Conservation (phyloP, 495 filamentous ascomycete species). For the Trichoderma virens region DNA sequence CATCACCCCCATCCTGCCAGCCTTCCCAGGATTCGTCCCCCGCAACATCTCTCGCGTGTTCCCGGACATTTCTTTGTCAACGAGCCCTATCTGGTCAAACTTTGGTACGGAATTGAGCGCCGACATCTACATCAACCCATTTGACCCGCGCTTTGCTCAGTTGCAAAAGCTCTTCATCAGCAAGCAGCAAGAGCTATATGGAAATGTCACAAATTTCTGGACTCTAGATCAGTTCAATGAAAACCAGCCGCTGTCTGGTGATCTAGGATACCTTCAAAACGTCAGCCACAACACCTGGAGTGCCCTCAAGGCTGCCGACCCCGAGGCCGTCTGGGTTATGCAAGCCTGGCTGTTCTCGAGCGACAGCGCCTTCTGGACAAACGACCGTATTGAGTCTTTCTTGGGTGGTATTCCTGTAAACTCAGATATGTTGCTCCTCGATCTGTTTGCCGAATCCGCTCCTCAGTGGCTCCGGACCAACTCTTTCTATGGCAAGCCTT, state of each 20-base stretch:
- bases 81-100: slow-evolving; percentile 37
- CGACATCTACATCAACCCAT: slow-evolving; percentile 44
- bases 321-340: slow-evolving; percentile 46
- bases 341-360: slow-evolving; percentile 48
- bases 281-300: slow-evolving; percentile 38
- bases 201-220: slow-evolving; percentile 43
- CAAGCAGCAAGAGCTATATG: slow-evolving; percentile 42
- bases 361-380: slow-evolving; percentile 41
- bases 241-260: slow-evolving; percentile 41
- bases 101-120: slow-evolving; percentile 39
- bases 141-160: slow-evolving; percentile 35
- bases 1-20: slow-evolving; percentile 44
- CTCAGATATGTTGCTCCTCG: slow-evolving; percentile 43
- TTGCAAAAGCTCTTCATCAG: slow-evolving; percentile 40
- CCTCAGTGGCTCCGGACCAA: slow-evolving; percentile 47
- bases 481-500: slow-evolving; percentile 46
- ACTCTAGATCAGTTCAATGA: slow-evolving; percentile 50
- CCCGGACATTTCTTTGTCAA: slow-evolving; percentile 39
- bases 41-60: slow-evolving; percentile 30
- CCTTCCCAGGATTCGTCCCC: slow-evolving; percentile 44
- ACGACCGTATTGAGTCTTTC: slow-evolving; percentile 40
- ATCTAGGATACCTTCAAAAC: slow-evolving; percentile 38
- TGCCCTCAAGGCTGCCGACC: slow-evolving; percentile 40
- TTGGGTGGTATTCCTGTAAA: slow-evolving; percentile 38
- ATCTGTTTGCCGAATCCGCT: slow-evolving; percentile 42